Evolutionary conservation across 768 basidiomycete species (phyloP).

Genomic region (Pleurotus tuoliensis): DNA sequence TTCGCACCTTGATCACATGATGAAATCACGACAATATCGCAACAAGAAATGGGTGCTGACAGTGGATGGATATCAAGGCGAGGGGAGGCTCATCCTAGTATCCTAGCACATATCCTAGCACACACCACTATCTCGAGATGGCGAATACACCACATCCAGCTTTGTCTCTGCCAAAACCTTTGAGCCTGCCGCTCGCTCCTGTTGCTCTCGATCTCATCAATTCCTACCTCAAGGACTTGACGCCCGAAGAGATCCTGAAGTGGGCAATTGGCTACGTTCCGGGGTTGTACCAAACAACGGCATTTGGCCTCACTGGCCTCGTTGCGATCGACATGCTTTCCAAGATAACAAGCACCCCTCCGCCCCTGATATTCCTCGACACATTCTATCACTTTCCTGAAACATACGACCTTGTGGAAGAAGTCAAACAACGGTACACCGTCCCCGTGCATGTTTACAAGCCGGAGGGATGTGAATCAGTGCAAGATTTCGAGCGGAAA

Average conservation of each 20-base stretch:
- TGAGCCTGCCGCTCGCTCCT: constrained; percentile 53
- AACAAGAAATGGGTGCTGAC: not conserved
- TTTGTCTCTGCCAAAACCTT: constrained; percentile 32
- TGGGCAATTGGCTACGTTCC: constrained; percentile 86
- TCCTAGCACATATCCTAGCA: too few species aligned
- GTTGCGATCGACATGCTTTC: constrained; percentile 94
- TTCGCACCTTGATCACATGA: constrained; percentile 1
- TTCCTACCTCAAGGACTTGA: constrained; percentile 60
- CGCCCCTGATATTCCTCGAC: constrained; percentile 93
- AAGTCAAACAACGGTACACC: constrained; percentile 75
- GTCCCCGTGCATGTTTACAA: constrained; percentile 72
- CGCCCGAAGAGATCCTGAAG: constrained; percentile 78
- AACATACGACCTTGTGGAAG: constrained; percentile 84
- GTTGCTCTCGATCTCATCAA: constrained; percentile 70
- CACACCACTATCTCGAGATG: not conserved
- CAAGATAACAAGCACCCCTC: constrained; percentile 61
- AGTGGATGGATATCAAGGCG: not conserved
- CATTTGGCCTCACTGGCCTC: constrained; percentile 93
- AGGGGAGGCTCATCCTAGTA: not conserved
- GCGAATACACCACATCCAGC: not conserved
- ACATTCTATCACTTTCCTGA: constrained; percentile 95
- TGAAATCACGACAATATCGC: constrained; percentile 5
- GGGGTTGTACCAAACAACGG: constrained; percentile 87
- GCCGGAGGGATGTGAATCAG: constrained; percentile 66
- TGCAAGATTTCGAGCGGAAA: constrained; percentile 72